Conservation (phyloP, 176 grass and related monocot species). For the Zizania latifolia region DNA sequence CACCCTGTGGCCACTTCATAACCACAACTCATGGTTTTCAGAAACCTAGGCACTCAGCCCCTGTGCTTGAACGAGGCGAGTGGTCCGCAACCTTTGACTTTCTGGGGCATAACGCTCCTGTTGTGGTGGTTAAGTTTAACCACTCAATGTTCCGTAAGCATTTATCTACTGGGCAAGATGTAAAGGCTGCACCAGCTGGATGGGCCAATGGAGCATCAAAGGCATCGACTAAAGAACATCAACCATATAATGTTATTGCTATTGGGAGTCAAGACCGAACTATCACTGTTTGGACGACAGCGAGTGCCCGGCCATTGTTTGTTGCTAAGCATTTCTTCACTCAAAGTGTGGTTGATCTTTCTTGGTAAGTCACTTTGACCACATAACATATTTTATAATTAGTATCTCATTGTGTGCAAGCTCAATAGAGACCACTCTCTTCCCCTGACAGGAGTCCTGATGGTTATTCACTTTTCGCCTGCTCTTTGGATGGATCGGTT, state of each 20-base stretch:
- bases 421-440: slow-evolving; percentile 18
- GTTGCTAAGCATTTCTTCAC: slow-evolving; percentile 97
- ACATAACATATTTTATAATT: neutral
- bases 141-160: slow-evolving; percentile 93
- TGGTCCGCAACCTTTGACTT: slow-evolving; percentile 99
- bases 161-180: slow-evolving; percentile 48
- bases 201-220: slow-evolving; percentile 85
- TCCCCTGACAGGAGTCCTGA: slow-evolving; percentile 81
- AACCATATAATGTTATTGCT: slow-evolving; percentile 95
- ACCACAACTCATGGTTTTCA: slow-evolving; percentile 98
- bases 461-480: slow-evolving; percentile 93
- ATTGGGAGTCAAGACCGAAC: slow-evolving; percentile 98
- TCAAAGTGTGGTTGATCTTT: slow-evolving; percentile 97
- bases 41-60: slow-evolving; percentile 94
- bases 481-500: slow-evolving; percentile 91
- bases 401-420: slow-evolving; percentile 4
- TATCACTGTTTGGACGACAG: slow-evolving; percentile 97
- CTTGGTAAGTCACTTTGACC: slow-evolving; percentile 55
- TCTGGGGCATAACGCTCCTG: slow-evolving; percentile 89
- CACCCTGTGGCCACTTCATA: slow-evolving; percentile 96
- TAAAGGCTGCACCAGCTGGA: slow-evolving; percentile 53
- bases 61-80: slow-evolving; percentile 90
- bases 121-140: slow-evolving; percentile 96
- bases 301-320: slow-evolving; percentile 84
- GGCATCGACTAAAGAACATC: slow-evolving; percentile 56